phyloP scores from a whole-genome alignment of 1,139 yeast species.

The Saccharomycopsis hybrid region DNA sequence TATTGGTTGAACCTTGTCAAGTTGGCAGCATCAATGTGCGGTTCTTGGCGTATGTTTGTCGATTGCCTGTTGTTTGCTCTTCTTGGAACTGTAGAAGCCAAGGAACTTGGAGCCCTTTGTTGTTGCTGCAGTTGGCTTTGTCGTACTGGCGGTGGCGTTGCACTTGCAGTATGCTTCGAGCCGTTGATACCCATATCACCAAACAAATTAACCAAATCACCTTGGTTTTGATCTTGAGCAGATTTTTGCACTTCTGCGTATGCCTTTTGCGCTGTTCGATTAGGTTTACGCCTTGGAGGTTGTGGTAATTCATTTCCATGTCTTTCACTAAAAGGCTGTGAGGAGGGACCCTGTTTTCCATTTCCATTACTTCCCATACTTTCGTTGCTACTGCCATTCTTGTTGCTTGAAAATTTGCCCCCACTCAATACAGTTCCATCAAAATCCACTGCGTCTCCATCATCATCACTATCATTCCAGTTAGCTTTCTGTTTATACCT shows the following conservation, averaged over 20 bases:
- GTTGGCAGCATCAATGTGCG: conserved; percentile 20
- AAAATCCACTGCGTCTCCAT: conserved; percentile 22
- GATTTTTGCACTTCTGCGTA: not conserved
- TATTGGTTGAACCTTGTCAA: conserved; percentile 40
- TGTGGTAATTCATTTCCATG: no score
- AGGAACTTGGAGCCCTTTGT: not conserved
- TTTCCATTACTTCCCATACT: no score
- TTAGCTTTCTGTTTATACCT: conserved; percentile 31
- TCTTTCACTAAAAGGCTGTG: no score
- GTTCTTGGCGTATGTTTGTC: no score
- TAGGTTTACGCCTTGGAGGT: no score
- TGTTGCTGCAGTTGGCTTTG: not conserved
- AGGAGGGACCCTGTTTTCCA: no score
- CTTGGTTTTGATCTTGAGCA: not conserved
- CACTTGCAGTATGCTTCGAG: no score
- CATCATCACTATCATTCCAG: conserved; percentile 12
- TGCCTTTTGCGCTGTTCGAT: no score
- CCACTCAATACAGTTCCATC: conserved; percentile 16
- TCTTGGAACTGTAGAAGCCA: not conserved
- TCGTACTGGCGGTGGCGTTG: not conserved
- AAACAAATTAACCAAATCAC: no score
- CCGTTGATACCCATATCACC: no score
- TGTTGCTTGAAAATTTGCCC: no score
- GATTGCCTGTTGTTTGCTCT: no score
- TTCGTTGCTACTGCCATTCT: not conserved